Conservation (phyloP, 306 rosid species). For the Gillenia trifoliata region DNA sequence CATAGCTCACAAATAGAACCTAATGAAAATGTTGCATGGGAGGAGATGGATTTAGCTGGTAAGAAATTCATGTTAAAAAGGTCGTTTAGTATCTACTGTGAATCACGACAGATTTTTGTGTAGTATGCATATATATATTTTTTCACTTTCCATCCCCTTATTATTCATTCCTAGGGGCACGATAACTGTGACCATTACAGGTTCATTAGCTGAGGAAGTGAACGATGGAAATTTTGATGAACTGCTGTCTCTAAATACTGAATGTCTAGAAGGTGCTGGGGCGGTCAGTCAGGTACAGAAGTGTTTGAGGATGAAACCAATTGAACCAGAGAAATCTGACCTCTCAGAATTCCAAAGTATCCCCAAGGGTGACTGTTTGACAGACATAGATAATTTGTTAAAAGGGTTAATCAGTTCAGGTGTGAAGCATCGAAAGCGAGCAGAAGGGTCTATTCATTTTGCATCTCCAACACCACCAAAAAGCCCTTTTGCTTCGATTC, state of each 20-base stretch:
- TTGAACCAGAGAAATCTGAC: slow-evolving; percentile 45
- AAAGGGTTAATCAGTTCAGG: slow-evolving; percentile 29
- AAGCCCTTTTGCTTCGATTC: slow-evolving; percentile 56
- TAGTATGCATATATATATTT: background rate
- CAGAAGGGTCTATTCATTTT: slow-evolving; percentile 30
- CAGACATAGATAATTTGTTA: slow-evolving; percentile 37
- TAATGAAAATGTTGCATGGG: slow-evolving; percentile 17
- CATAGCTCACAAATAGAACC: slow-evolving; percentile 26
- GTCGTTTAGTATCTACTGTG: background rate
- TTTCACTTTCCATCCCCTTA: background rate
- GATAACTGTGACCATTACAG: slow-evolving; percentile 27
- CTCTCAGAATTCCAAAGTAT: slow-evolving; percentile 56
- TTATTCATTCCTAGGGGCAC: slow-evolving; percentile 2
- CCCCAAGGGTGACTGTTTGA: slow-evolving; percentile 35
- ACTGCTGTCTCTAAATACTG: slow-evolving; percentile 43
- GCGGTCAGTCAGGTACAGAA: slow-evolving; percentile 56
- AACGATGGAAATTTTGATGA: slow-evolving; percentile 43
- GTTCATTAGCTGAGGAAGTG: slow-evolving; percentile 38
- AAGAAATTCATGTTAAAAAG: slow-evolving; percentile 6
- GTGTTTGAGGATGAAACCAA: slow-evolving; percentile 59
- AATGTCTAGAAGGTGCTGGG: slow-evolving; percentile 59
- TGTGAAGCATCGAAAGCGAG: slow-evolving; percentile 15
- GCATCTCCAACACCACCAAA: slow-evolving; percentile 68
- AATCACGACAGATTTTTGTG: background rate
- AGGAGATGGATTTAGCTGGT: slow-evolving; percentile 45